phyloP scores from a whole-genome alignment of 768 basidiomycete genomes.

The Mycena metata region DNA sequence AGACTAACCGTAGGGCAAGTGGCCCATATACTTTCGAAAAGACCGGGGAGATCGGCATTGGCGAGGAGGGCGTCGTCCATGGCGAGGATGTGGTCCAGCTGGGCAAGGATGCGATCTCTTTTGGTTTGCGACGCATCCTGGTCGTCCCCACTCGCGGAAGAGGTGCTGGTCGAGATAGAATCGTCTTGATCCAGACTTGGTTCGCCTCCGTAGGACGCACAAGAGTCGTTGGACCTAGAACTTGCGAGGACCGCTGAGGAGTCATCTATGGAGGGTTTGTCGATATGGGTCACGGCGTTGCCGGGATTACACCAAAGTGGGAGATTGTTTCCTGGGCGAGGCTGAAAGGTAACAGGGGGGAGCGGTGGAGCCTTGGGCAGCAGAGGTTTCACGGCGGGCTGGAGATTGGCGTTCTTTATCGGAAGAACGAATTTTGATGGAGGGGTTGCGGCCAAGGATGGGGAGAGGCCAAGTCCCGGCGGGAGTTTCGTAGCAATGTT shows the following conservation, averaged over 20 bases:
- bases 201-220: constrained; percentile 10
- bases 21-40: constrained; percentile 23
- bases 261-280: background rate
- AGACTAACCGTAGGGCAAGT: constrained; percentile 30
- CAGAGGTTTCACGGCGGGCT: constrained; percentile 3
- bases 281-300: constrained; percentile 18
- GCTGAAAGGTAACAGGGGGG: constrained; percentile 19
- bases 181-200: constrained; percentile 13
- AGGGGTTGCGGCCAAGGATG: background rate
- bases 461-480: background rate
- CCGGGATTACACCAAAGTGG: constrained; percentile 19
- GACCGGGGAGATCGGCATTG: constrained; percentile 18
- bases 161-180: constrained; percentile 17
- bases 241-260: too few species aligned
- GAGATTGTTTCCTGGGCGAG: constrained; percentile 24
- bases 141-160: constrained; percentile 11
- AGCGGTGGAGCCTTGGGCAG: constrained; percentile 7
- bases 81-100: constrained; percentile 22
- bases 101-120: constrained; percentile 21
- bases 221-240: too few species aligned
- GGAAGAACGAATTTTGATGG: constrained; percentile 18
- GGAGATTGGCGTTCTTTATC: background rate
- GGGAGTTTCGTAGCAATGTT: constrained; percentile 7
- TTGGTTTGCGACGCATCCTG: background rate
- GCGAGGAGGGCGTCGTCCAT: constrained; percentile 18